Percentiles rank a stretch among this genome's conserved stretches.
Evolutionary conservation across 2,329 filamentous ascomycete species (phyloP).

Genomic region (Fusarium liriodendri): DNA sequence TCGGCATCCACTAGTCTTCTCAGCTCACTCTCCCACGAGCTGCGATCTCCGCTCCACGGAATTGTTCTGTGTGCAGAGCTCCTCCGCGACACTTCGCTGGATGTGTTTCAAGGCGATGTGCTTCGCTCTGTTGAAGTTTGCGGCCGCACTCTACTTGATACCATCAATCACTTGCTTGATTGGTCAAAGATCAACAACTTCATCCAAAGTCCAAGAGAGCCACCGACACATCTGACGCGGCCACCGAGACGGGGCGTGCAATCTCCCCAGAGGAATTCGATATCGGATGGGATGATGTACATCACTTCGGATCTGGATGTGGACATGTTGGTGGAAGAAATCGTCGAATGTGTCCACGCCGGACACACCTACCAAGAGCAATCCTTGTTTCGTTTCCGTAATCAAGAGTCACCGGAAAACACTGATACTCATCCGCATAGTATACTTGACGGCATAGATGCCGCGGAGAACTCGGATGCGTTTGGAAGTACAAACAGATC

Average conservation of each 20-base stretch:
- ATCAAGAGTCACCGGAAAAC: neutral
- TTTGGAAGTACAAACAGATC: neutral
- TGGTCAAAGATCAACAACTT: conserved; percentile 66
- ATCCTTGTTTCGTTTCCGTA: conserved; percentile 16
- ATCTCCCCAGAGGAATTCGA: neutral
- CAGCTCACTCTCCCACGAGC: conserved; percentile 70
- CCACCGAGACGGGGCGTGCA: neutral
- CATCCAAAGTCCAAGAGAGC: conserved; percentile 5
- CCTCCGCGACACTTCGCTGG: conserved; percentile 61
- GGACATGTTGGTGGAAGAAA: conserved; percentile 57
- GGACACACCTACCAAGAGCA: conserved; percentile 46
- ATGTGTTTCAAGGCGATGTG: conserved; percentile 59
- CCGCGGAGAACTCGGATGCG: conserved; percentile 4
- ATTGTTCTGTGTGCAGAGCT: conserved; percentile 66
- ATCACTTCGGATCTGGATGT: conserved; percentile 41
- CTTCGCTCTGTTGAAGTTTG: conserved; percentile 62
- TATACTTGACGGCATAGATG: conserved; percentile 27
- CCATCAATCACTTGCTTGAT: conserved; percentile 64
- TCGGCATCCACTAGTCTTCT: conserved; percentile 67
- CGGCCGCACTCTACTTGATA: conserved; percentile 63
- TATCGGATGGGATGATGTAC: conserved; percentile 29
- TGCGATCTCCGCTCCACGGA: conserved; percentile 70
- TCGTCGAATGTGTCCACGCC: conserved; percentile 59
- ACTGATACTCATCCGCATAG: conserved; percentile 1
- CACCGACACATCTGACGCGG: neutral